Conservation (phyloP, 2,329 filamentous ascomycete genomes). For the Triangularia setosa region DNA sequence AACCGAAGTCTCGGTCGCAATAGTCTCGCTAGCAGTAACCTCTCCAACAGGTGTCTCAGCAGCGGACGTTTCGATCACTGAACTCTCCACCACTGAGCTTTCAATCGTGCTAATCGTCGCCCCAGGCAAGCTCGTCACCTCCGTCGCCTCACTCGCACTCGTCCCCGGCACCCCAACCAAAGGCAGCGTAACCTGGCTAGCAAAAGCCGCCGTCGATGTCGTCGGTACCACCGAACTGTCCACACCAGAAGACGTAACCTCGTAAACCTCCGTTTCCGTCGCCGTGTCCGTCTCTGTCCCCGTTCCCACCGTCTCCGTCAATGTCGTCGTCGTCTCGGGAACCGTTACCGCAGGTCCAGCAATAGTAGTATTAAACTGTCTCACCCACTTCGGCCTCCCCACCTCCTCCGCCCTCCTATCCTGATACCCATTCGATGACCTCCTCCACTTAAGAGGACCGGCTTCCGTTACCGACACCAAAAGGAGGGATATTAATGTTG, state of each 20-base stretch:
- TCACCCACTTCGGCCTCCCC: not conserved
- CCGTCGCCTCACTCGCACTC: not conserved
- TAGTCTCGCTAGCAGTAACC: not conserved
- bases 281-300: not conserved
- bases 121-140: not conserved
- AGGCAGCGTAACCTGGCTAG: not conserved
- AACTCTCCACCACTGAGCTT: not conserved
- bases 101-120: not conserved
- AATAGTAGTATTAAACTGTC: not conserved
- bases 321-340: not conserved
- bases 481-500: not conserved
- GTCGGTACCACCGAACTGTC: not conserved
- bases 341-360: not conserved
- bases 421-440: not conserved
- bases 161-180: not conserved
- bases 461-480: not conserved
- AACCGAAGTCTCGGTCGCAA: not conserved
- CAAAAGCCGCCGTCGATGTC: not conserved
- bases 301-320: not conserved
- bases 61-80: not conserved
- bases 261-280: not conserved
- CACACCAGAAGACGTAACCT: not conserved
- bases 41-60: not conserved
- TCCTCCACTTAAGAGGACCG: not conserved
- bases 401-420: not conserved